A percentile compares a stretch with the other conserved stretches of the same genome.
phyloP scores from a whole-genome alignment of 2,329 filamentous ascomycete genomes.

The Colletotrichum cordylinicola region DNA sequence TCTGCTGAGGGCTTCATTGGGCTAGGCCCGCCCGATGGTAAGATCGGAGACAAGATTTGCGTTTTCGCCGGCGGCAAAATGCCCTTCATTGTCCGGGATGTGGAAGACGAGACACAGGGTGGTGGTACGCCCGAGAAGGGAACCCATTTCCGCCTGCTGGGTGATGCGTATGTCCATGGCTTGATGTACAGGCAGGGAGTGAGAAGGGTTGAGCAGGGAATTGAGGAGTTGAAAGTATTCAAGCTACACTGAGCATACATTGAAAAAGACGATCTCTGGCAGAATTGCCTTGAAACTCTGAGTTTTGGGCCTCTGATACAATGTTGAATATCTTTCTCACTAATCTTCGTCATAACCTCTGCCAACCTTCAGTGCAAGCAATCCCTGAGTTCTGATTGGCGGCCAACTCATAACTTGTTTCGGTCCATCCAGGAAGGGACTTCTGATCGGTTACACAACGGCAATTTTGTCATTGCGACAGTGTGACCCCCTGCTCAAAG shows the following conservation, averaged over 20 bases:
- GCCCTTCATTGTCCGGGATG: neutral
- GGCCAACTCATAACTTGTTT: rapidly evolving
- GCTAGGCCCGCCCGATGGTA: neutral
- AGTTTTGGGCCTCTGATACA: too few species aligned
- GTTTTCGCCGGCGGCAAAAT: neutral
- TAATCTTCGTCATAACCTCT: too few species aligned
- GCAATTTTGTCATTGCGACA: too few species aligned
- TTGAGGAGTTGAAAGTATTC: neutral
- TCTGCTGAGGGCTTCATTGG: neutral
- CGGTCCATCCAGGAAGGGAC: neutral
- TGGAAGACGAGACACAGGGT: neutral
- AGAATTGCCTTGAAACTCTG: too few species aligned
- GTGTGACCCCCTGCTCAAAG: too few species aligned
- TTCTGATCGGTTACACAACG: too few species aligned
- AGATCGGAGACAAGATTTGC: neutral
- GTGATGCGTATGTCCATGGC: neutral
- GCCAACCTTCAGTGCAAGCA: too few species aligned
- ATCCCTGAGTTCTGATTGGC: too few species aligned
- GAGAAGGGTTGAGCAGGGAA: rapidly evolving
- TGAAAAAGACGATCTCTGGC: rapidly evolving
- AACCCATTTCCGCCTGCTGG: neutral
- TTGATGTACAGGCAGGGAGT: neutral
- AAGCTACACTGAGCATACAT: neutral
- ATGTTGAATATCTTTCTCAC: too few species aligned
- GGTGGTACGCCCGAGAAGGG: neutral